These are phyloP conservation scores for Fusarium sp. DNA, from an alignment of 2,329 filamentous ascomycete species.

Conservation along the genomic window DNA sequence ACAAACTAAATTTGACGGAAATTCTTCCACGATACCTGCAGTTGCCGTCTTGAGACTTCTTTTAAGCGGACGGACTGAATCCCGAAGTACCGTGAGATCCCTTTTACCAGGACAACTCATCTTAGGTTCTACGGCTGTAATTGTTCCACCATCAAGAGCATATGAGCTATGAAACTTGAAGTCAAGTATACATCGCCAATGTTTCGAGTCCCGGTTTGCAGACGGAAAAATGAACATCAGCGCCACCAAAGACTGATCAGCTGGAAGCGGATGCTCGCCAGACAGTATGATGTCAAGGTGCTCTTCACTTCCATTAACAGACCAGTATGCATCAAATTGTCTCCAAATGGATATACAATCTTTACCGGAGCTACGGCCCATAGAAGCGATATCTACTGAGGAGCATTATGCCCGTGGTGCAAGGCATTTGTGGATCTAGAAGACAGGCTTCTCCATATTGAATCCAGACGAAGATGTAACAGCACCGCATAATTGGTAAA, in stretches of 20 bases:
- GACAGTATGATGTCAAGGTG: neutral
- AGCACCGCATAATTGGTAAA: neutral
- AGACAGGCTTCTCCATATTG: neutral
- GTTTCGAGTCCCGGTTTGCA: neutral
- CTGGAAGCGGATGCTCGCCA: neutral
- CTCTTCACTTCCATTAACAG: neutral
- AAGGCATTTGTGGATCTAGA: constrained; percentile 2
- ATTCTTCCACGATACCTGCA: constrained; percentile 5
- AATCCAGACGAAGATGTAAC: neutral
- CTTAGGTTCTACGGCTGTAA: neutral
- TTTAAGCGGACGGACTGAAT: constrained; percentile 32
- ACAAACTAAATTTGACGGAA: constrained; percentile 17
- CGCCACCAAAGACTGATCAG: neutral
- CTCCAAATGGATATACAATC: neutral
- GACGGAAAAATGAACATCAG: neutral
- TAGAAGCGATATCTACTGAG: neutral
- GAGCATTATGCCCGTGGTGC: neutral
- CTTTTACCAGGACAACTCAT: neutral
- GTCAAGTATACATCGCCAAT: neutral
- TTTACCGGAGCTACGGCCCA: constrained; percentile 9
- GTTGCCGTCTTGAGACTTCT: constrained; percentile 5
- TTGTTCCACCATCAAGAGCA: neutral
- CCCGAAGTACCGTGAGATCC: constrained; percentile 33
- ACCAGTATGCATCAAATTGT: neutral
- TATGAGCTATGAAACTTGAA: neutral